A percentile compares a stretch with the other conserved stretches of the same genome.
Evolutionary conservation across 768 basidiomycete species (phyloP).

Genomic region (Dacryopinax primogenitus): DNA sequence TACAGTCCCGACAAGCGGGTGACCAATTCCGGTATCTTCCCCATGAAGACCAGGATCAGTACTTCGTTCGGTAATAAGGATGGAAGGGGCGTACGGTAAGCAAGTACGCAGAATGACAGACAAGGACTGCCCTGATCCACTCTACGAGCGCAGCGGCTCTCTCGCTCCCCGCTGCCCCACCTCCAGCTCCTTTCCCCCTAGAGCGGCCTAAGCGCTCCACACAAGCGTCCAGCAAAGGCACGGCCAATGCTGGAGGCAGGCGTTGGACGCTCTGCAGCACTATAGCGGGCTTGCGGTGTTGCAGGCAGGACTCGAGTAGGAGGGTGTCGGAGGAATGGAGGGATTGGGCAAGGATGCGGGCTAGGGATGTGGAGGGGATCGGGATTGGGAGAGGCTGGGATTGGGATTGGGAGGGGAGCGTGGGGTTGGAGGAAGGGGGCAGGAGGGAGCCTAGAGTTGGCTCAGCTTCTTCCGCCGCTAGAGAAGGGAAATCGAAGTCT

Average conservation of each 20-base stretch:
- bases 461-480: no score
- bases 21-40: constrained; percentile 83
- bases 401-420: constrained; percentile 24
- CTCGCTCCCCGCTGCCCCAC: constrained; percentile 68
- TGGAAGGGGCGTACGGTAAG: constrained; percentile 58
- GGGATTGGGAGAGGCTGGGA: constrained; percentile 28
- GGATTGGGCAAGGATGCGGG: constrained; percentile 89
- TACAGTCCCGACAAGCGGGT: constrained; percentile 75
- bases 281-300: constrained; percentile 66
- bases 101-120: constrained; percentile 77
- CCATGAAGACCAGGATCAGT: background rate
- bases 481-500: no score
- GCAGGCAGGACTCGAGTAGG: constrained; percentile 73
- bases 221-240: constrained; percentile 76
- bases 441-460: constrained; percentile 31
- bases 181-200: constrained; percentile 59
- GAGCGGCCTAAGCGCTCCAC: constrained; percentile 76
- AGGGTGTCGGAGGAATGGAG: constrained; percentile 86
- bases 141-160: constrained; percentile 52
- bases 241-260: constrained; percentile 72
- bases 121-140: constrained; percentile 73
- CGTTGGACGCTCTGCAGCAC: constrained; percentile 78
- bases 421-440: constrained; percentile 19
- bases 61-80: background rate
- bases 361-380: constrained; percentile 67